These are phyloP conservation scores for Teunomyces kruisii DNA, from an alignment of 805 yeast genomes.

Conservation along the genomic window DNA sequence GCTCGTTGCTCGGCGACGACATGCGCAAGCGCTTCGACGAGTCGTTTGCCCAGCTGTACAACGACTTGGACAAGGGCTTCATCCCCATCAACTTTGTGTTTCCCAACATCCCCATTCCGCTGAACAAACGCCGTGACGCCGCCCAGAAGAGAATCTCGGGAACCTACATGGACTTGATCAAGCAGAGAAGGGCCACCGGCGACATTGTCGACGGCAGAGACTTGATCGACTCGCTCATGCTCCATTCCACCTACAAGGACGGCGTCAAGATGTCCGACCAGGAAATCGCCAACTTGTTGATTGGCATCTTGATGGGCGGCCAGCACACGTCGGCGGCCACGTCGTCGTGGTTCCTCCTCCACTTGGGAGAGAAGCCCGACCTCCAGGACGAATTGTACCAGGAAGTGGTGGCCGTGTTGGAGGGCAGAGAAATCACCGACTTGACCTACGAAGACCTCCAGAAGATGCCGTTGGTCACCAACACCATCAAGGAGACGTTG, in stretches of 20 bases:
- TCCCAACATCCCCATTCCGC: constrained; percentile 86
- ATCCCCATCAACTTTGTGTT: constrained; percentile 93
- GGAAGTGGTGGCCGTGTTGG: constrained; percentile 68
- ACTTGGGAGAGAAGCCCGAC: constrained; percentile 81
- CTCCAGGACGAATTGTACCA: constrained; percentile 75
- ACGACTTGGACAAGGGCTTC: constrained; percentile 94
- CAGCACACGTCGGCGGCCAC: constrained; percentile 97
- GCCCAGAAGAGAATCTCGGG: constrained; percentile 80
- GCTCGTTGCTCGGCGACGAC: constrained; percentile 87
- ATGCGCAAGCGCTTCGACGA: constrained; percentile 79
- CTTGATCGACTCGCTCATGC: constrained; percentile 82
- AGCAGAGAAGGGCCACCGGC: constrained; percentile 67
- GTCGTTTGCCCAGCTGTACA: constrained; percentile 78
- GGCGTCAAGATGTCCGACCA: constrained; percentile 92
- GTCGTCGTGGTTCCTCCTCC: constrained; percentile 90
- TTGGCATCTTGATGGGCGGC: constrained; percentile 98
- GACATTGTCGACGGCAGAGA: constrained; percentile 72
- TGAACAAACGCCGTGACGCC: constrained; percentile 75
- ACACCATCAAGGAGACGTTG: constrained; percentile 85
- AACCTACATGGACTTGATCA: constrained; percentile 78
- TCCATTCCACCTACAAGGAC: constrained; percentile 81
- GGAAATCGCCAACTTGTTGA: constrained; percentile 88
- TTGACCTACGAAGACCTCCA: constrained; percentile 79
- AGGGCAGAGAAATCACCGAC: constrained; percentile 45
- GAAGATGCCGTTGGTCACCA: constrained; percentile 76